phyloP scores from a whole-genome alignment of 108 stramenopile species.

The Nannochloropsis oceanica region DNA sequence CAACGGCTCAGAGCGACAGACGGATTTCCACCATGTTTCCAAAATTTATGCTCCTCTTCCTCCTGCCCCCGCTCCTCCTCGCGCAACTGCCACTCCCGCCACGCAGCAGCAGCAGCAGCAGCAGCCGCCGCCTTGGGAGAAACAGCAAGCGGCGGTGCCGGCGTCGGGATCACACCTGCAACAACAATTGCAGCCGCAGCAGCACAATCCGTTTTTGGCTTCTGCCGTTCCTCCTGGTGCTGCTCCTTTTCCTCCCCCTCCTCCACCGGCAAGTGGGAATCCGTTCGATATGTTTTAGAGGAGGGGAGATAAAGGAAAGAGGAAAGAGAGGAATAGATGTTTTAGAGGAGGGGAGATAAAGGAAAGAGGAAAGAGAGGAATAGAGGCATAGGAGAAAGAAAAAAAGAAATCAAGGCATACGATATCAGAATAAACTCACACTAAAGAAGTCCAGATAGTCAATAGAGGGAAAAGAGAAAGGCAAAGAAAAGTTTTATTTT shows the following conservation, averaged over 20 bases:
- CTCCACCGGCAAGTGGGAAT: neutral
- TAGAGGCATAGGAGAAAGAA: neutral
- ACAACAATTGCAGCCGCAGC: neutral
- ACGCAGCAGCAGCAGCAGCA: neutral
- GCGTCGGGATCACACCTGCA: neutral
- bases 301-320: neutral
- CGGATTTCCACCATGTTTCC: neutral
- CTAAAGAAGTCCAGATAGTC: too few species aligned
- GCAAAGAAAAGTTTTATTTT: too few species aligned
- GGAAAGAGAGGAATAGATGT: neutral
- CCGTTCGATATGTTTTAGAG: neutral
- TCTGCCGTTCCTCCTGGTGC: neutral
- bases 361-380: neutral
- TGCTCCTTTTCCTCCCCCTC: neutral
- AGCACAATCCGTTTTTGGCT: neutral
- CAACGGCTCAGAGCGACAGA: neutral
- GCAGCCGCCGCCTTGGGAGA: too few species aligned
- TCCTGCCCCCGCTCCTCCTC: neutral
- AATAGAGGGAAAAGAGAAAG: too few species aligned
- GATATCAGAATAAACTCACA: neutral
- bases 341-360: neutral
- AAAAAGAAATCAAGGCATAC: neutral
- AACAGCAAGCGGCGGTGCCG: neutral
- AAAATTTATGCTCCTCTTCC: neutral
- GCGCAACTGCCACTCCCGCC: neutral